Evolutionary conservation across 2,329 filamentous ascomycete species (phyloP).

Genomic region (Drechslerella dactyloides): DNA sequence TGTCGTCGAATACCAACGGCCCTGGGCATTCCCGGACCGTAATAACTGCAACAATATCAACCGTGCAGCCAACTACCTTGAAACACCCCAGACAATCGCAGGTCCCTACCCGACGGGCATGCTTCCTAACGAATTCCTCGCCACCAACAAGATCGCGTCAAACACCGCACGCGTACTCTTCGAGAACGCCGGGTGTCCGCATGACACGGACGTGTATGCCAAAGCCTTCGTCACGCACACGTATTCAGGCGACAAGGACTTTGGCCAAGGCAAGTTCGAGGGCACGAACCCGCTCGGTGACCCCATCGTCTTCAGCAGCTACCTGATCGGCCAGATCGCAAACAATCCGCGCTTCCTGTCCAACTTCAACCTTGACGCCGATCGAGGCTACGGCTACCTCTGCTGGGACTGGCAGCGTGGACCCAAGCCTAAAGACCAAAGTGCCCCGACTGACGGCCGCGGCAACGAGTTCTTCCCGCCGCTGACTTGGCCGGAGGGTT

Average conservation of each 20-base stretch:
- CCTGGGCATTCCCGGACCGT: conserved; percentile 7
- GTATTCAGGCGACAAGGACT: neutral
- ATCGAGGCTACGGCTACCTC: conserved; percentile 11
- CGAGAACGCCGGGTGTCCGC: conserved; percentile 5
- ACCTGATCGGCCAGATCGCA: conserved; percentile 18
- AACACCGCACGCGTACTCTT: neutral
- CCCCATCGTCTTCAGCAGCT: conserved; percentile 4
- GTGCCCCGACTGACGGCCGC: neutral
- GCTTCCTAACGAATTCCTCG: conserved; percentile 2
- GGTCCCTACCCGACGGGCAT: neutral
- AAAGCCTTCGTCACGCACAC: conserved; percentile 2
- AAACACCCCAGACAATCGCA: neutral
- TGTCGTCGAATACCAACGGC: conserved; percentile 6
- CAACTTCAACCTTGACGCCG: conserved; percentile 10
- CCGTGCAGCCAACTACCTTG: neutral
- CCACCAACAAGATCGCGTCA: neutral
- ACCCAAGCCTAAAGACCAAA: neutral
- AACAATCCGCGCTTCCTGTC: conserved; percentile 10
- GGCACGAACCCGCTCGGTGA: conserved; percentile 16
- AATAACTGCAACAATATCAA: conserved; percentile 10
- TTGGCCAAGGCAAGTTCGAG: conserved; percentile 3
- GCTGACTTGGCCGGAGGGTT: conserved; percentile 4
- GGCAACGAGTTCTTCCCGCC: conserved; percentile 1
- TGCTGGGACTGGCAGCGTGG: conserved; percentile 13
- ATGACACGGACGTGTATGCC: neutral